Conservation (phyloP, 1,284 basidiomycete species). For the Mixia osmundae region DNA sequence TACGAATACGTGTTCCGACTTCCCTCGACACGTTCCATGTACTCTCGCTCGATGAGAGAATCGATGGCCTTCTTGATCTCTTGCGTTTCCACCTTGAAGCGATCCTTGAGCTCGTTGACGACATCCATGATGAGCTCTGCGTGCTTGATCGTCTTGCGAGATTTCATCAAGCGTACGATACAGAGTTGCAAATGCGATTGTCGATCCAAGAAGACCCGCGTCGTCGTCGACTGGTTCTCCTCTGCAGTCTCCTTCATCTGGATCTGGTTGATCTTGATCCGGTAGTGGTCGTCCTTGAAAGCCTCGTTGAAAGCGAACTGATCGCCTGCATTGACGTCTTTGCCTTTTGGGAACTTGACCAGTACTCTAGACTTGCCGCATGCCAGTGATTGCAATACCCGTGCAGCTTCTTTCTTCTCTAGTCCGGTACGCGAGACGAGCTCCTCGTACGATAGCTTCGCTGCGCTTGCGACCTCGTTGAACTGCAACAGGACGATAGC, state of each 20-base stretch:
- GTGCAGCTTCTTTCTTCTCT: constrained; percentile 46
- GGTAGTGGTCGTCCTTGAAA: constrained; percentile 54
- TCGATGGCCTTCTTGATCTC: constrained; percentile 67
- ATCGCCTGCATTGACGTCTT: constrained; percentile 55
- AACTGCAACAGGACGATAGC: constrained; percentile 72
- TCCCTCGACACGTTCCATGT: constrained; percentile 44
- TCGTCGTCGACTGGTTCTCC: constrained; percentile 61
- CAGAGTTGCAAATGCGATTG: constrained; percentile 71
- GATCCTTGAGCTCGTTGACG: constrained; percentile 42
- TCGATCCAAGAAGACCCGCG: constrained; percentile 63
- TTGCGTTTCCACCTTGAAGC: constrained; percentile 36
- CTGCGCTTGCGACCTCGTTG: constrained; percentile 31
- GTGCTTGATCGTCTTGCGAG: constrained; percentile 55
- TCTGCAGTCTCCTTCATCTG: constrained; percentile 83
- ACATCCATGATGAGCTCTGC: constrained; percentile 37
- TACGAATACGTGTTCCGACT: constrained; percentile 7
- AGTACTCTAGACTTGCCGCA: constrained; percentile 76
- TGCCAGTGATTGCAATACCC: constrained; percentile 75
- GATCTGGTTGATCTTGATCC: constrained; percentile 86
- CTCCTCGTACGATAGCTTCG: constrained; percentile 38
- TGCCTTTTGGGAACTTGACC: constrained; percentile 50
- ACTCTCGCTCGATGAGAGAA: constrained; percentile 60
- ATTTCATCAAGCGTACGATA: constrained; percentile 87
- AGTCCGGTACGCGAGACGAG: constrained; percentile 49
- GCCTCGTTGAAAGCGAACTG: constrained; percentile 56